These are phyloP conservation scores for Phymatotrichopsis omnivora DNA, from an alignment of 2,329 filamentous ascomycete genomes.

Conservation along the genomic window DNA sequence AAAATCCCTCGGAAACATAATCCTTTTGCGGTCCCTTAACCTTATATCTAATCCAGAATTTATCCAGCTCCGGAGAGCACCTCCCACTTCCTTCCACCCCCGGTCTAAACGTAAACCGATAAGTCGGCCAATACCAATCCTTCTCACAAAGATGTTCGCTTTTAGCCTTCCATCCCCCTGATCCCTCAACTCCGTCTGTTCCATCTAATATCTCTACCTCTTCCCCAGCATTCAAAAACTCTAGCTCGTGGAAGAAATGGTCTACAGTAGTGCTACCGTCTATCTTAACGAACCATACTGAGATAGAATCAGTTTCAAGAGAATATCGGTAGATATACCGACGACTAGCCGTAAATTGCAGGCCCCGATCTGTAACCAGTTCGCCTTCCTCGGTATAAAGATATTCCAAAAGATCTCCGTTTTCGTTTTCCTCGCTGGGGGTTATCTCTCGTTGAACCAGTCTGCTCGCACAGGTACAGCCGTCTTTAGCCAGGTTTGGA, in stretches of 20 bases:
- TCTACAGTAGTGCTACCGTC: conserved; percentile 18
- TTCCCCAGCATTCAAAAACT: conserved; percentile 8
- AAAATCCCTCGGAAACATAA: conserved; percentile 36
- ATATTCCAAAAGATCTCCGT: conserved; percentile 24
- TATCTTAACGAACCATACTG: conserved; percentile 27
- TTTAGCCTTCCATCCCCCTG: conserved; percentile 20
- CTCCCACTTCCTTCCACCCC: neutral
- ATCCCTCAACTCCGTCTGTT: conserved; percentile 3
- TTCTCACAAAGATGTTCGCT: conserved; percentile 25
- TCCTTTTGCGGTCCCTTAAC: conserved; percentile 38
- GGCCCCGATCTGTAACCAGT: conserved; percentile 15
- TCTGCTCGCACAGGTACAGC: neutral
- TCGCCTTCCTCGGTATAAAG: conserved; percentile 25
- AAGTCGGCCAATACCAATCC: conserved; percentile 27
- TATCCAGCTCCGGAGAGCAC: conserved; percentile 18
- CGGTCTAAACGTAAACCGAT: conserved; percentile 23
- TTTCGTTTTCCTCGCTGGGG: conserved; percentile 2
- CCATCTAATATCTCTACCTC: neutral
- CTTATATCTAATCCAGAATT: conserved; percentile 36
- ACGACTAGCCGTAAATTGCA: conserved; percentile 17
- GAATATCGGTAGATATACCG: conserved; percentile 26
- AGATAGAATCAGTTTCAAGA: conserved; percentile 14
- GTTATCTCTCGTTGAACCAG: too few species aligned
- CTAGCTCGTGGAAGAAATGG: conserved; percentile 26
- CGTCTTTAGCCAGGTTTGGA: neutral